Conservation (phyloP, 768 basidiomycete species). For the Russula griseocarnosa region DNA sequence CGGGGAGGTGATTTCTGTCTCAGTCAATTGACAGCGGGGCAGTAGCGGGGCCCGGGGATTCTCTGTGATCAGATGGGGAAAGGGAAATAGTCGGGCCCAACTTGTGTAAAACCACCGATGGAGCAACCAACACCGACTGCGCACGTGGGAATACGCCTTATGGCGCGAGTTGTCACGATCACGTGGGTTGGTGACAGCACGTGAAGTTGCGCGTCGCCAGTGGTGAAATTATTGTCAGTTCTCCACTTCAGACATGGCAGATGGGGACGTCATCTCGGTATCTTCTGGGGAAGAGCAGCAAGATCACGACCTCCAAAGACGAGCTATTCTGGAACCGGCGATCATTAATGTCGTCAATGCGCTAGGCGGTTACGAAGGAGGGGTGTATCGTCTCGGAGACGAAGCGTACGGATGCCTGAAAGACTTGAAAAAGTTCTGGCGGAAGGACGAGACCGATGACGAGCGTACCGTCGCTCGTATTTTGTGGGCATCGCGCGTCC, state of each 20-base stretch:
- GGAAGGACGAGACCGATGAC: conserved; percentile 95
- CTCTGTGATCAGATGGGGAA: conserved; percentile 6
- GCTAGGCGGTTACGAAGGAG: conserved; percentile 68
- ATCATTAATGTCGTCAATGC: conserved; percentile 76
- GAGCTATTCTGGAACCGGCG: conserved; percentile 59
- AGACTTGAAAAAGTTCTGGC: conserved; percentile 93
- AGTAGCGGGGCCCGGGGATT: too few relatives aligned
- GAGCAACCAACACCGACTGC: too few relatives aligned
- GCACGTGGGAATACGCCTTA: too few relatives aligned
- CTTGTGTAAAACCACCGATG: too few relatives aligned
- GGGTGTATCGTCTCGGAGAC: conserved; percentile 72
- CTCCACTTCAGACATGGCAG: conserved; percentile 27
- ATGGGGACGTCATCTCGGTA: conserved; percentile 33
- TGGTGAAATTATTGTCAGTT: background rate
- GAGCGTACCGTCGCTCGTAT: conserved; percentile 93
- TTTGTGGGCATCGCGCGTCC: conserved; percentile 81
- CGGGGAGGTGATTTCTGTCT: background rate
- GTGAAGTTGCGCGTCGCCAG: background rate
- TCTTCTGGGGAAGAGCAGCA: conserved; percentile 34
- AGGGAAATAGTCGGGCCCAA: background rate
- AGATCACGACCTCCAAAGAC: conserved; percentile 38
- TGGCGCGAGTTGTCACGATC: conserved; percentile 16
- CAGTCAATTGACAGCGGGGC: background rate
- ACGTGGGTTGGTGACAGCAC: conserved; percentile 13
- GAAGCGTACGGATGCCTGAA: conserved; percentile 80